Evolutionary conservation across 176 grass and related monocot genomes (phyloP).

Genomic region (Lolium perenne): DNA sequence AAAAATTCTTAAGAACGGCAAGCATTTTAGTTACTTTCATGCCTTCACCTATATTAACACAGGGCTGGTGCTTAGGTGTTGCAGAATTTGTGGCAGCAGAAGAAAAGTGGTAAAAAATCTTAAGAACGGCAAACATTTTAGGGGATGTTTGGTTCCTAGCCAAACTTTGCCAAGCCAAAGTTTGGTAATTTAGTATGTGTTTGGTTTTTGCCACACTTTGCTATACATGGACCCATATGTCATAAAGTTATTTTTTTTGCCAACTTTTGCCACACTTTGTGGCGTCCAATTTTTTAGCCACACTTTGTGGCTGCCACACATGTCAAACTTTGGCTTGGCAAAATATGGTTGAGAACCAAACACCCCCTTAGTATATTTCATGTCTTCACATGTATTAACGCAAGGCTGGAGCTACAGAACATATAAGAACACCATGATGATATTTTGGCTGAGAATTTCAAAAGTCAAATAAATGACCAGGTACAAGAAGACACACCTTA

Average conservation of each 20-base stretch:
- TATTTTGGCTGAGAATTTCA: constrained; percentile 4
- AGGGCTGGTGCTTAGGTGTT: background rate
- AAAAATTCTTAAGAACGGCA: background rate
- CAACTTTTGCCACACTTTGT: no score
- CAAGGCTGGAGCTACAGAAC: background rate
- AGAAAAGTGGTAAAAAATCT: background rate
- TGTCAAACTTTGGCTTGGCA: no score
- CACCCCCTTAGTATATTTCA: background rate
- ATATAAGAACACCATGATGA: background rate
- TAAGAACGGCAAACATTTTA: background rate
- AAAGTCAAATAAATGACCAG: background rate
- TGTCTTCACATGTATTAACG: background rate
- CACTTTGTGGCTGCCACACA: no score
- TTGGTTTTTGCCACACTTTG: background rate
- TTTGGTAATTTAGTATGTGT: no score
- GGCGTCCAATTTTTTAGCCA: no score
- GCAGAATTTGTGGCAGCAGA: background rate
- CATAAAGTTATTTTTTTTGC: no score
- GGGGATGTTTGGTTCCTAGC: no score
- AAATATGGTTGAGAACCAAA: no score
- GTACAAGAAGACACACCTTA: constrained; percentile 60
- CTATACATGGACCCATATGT: no score
- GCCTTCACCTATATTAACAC: background rate
- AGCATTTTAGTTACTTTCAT: background rate
- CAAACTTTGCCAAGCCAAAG: no score